Conservation (phyloP, 73 alveolate genomes). For the Paramecium pentaurelia region DNA sequence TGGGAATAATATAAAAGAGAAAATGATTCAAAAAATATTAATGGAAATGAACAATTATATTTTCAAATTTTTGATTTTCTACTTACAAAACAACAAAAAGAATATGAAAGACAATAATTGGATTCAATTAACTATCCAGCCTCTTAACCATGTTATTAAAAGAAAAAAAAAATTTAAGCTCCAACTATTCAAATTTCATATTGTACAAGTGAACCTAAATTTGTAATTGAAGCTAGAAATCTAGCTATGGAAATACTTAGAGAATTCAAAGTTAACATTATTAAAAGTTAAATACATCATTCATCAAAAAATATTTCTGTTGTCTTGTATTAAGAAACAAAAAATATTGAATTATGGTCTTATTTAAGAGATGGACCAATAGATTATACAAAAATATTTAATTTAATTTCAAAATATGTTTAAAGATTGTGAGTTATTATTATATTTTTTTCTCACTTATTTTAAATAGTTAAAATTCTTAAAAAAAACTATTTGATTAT, state of each 20-base stretch:
- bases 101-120: not conserved
- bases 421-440: not conserved
- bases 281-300: slow-evolving; percentile 8
- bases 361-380: not conserved
- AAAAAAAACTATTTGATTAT: no score
- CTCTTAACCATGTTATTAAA: not conserved
- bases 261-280: not conserved
- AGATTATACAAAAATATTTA: not conserved
- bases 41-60: not conserved
- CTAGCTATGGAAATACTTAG: not conserved
- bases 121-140: not conserved
- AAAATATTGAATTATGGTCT: not conserved
- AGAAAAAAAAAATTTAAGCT: not conserved
- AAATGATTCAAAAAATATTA: not conserved
- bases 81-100: not conserved
- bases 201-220: not conserved
- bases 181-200: not conserved
- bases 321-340: not conserved
- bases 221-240: not conserved
- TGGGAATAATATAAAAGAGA: not conserved
- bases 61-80: not conserved
- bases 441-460: not conserved
- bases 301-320: not conserved
- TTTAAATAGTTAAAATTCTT: no score
- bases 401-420: not conserved